These are phyloP conservation scores for Pseudogymnoascus sp. DNA, from an alignment of 2,329 filamentous ascomycete species.

Conservation along the genomic window DNA sequence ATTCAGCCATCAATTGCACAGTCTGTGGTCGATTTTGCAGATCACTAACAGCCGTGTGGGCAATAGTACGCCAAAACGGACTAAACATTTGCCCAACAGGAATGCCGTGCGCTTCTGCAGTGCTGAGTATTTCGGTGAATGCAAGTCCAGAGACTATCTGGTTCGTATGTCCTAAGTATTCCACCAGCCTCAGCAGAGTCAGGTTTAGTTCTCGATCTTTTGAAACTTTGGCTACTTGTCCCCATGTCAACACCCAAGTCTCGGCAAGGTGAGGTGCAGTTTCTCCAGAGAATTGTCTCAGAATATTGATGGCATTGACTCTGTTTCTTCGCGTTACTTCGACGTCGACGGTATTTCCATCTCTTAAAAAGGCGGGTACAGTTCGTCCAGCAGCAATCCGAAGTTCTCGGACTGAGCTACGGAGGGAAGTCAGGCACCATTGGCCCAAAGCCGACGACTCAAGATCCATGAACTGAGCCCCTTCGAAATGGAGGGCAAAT, in stretches of 20 bases:
- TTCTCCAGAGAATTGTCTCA: conserved; percentile 66
- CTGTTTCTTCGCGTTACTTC: conserved; percentile 56
- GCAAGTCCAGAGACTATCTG: conserved; percentile 71
- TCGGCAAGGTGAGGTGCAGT: conserved; percentile 65
- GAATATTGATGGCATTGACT: conserved; percentile 59
- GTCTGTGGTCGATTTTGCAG: conserved; percentile 75
- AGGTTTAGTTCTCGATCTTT: conserved; percentile 80
- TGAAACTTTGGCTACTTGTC: conserved; percentile 67
- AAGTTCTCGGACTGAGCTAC: conserved; percentile 78
- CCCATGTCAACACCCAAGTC: conserved; percentile 77
- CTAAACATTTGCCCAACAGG: conserved; percentile 65
- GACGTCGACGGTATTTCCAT: conserved; percentile 39
- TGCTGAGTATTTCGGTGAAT: conserved; percentile 71
- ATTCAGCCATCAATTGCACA: conserved; percentile 69
- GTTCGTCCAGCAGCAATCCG: conserved; percentile 66
- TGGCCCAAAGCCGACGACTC: conserved; percentile 62
- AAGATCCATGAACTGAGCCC: conserved; percentile 56
- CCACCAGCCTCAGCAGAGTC: conserved; percentile 72
- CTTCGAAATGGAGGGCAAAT: conserved; percentile 59
- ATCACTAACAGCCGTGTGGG: conserved; percentile 75
- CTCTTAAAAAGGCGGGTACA: conserved; percentile 31
- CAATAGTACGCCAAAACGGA: conserved; percentile 83
- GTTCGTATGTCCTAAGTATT: conserved; percentile 81
- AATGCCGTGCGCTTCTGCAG: conserved; percentile 58
- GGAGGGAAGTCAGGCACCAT: conserved; percentile 74